Conservation (phyloP, 2,329 filamentous ascomycete genomes). For the Colletotrichum plurivorum region DNA sequence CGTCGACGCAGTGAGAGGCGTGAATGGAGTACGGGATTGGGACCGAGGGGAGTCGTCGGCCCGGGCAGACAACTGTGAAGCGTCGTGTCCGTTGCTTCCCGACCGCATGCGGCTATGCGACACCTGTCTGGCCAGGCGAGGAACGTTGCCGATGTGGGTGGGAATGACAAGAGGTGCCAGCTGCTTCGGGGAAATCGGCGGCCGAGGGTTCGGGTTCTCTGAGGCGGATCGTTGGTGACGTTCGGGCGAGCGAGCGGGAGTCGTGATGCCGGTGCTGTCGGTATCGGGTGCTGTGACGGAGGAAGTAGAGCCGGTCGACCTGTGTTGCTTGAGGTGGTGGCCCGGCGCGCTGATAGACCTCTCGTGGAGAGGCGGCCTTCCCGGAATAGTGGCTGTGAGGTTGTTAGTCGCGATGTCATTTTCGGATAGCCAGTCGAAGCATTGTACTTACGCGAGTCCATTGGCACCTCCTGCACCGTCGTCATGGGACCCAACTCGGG, state of each 20-base stretch:
- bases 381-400: constrained; percentile 75
- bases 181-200: constrained; percentile 65
- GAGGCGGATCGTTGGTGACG: constrained; percentile 39
- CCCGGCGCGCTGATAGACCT: constrained; percentile 75
- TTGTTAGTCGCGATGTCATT: constrained; percentile 19
- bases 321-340: constrained; percentile 62
- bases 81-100: constrained; percentile 59
- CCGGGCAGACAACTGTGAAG: constrained; percentile 55
- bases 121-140: constrained; percentile 50
- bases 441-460: constrained; percentile 76
- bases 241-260: constrained; percentile 27
- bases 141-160: constrained; percentile 42
- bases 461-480: constrained; percentile 75
- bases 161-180: constrained; percentile 71
- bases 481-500: constrained; percentile 78
- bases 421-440: not conserved
- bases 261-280: not conserved
- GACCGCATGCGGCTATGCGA: constrained; percentile 63
- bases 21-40: constrained; percentile 59
- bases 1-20: constrained; percentile 59
- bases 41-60: constrained; percentile 61
- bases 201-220: constrained; percentile 33
- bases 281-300: constrained; percentile 46
- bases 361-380: constrained; percentile 74
- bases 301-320: constrained; percentile 54